Evolutionary conservation across 192 early-diverging fungal species (phyloP).

Genomic region (Polychytrium aggregatum): DNA sequence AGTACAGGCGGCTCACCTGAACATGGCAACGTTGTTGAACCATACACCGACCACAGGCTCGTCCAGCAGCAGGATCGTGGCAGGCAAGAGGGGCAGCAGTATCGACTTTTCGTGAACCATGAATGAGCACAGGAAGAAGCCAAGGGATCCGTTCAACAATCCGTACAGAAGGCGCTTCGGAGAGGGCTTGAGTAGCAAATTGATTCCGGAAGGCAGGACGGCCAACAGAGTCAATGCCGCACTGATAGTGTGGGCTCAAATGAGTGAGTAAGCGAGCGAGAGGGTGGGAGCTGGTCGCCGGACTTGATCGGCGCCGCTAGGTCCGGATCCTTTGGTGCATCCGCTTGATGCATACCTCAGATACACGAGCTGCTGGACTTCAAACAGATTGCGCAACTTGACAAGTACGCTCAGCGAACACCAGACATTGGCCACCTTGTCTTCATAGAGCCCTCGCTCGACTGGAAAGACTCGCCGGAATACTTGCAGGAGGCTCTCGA

Average conservation of each 20-base stretch:
- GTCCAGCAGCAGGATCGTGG: conserved; percentile 59
- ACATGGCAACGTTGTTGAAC: conserved; percentile 74
- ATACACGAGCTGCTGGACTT: conserved; percentile 43
- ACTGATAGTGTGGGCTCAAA: conserved; percentile 23
- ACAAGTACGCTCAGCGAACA: conserved; percentile 78
- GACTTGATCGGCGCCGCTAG: no score
- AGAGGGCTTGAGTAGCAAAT: conserved; percentile 52
- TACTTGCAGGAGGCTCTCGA: conserved; percentile 61
- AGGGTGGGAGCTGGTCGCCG: not conserved
- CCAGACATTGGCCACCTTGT: conserved; percentile 98
- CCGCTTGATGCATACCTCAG: conserved; percentile 42
- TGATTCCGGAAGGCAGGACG: conserved; percentile 59
- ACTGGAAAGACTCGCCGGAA: conserved; percentile 83
- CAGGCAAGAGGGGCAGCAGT: conserved; percentile 68
- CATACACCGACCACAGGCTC: conserved; percentile 48
- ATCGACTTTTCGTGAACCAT: conserved; percentile 98
- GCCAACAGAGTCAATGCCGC: conserved; percentile 53
- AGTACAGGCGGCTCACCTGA: conserved; percentile 43
- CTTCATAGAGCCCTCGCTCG: conserved; percentile 88
- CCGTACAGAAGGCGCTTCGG: conserved; percentile 49
- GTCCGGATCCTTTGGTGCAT: not conserved
- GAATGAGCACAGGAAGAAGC: conserved; percentile 94
- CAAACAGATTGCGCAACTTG: conserved; percentile 65
- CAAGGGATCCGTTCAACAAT: conserved; percentile 64
- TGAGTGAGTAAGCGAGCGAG: no score